phyloP scores from a whole-genome alignment of 352 stramenopile genomes.

The Globisporangium perplexum region DNA sequence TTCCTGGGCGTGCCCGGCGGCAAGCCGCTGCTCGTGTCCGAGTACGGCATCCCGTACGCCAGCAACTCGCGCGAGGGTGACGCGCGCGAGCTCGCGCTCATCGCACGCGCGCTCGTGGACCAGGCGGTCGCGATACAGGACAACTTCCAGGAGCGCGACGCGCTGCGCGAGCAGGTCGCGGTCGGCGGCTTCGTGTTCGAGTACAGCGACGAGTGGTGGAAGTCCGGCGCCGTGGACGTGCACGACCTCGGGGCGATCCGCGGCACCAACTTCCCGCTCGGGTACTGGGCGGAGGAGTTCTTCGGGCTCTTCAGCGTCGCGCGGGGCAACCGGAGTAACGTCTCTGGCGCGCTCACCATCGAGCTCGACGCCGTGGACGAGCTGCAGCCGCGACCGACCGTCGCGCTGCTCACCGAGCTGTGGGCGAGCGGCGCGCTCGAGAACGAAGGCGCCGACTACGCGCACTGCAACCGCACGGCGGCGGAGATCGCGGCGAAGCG shows the following conservation, averaged over 20 bases:
- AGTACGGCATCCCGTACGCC: constrained; percentile 63
- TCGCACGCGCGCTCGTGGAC: constrained; percentile 36
- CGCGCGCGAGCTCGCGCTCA: constrained; percentile 29
- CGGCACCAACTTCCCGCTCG: constrained; percentile 42
- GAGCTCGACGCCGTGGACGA: constrained; percentile 17
- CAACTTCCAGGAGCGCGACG: constrained; percentile 45
- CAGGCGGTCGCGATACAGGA: constrained; percentile 47
- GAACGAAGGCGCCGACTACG: constrained; percentile 33
- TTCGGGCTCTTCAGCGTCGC: constrained; percentile 40
- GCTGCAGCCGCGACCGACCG: constrained; percentile 41
- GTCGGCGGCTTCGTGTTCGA: constrained; percentile 72
- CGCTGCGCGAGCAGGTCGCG: constrained; percentile 40
- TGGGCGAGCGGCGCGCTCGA: constrained; percentile 30
- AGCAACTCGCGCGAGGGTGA: constrained; percentile 35
- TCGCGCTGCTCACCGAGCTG: constrained; percentile 39
- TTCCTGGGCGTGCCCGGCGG: constrained; percentile 32
- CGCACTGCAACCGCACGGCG: constrained; percentile 17
- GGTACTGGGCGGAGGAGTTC: constrained; percentile 58
- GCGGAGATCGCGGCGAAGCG: constrained; percentile 3
- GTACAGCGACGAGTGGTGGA: constrained; percentile 80
- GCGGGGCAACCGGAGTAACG: constrained; percentile 4
- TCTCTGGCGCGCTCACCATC: constrained; percentile 7
- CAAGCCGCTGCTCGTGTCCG: constrained; percentile 52
- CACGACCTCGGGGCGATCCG: constrained; percentile 49
- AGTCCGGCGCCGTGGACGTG: constrained; percentile 35